phyloP scores from a whole-genome alignment of 306 rosid genomes.

The Rosa rugosa region DNA sequence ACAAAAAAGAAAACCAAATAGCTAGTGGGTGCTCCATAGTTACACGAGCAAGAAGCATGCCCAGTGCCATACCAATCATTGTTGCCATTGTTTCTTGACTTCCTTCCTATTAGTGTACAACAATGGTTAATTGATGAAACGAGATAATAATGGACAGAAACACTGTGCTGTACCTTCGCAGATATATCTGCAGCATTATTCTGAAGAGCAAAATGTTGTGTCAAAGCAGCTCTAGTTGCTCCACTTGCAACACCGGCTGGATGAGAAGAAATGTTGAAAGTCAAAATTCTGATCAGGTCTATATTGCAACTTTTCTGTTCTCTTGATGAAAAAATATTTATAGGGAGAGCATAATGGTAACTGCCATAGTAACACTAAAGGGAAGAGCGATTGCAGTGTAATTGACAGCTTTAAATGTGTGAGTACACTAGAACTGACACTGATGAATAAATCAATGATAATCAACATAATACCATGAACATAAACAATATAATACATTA shows the following conservation, averaged over 20 bases:
- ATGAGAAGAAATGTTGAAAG: constrained; percentile 27
- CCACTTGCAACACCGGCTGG: constrained; percentile 99
- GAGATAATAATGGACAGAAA: constrained; percentile 1
- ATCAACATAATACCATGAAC: not conserved
- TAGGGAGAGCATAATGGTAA: not conserved
- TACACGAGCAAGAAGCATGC: constrained; percentile 81
- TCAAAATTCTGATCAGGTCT: not conserved
- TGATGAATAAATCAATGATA: not conserved
- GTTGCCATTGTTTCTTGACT: constrained; percentile 77
- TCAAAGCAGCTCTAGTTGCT: constrained; percentile 98
- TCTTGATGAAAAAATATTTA: not conserved
- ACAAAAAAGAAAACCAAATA: constrained; percentile 78
- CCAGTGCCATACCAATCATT: constrained; percentile 88
- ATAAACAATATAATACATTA: not conserved
- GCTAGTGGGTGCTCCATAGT: constrained; percentile 71
- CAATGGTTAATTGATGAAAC: constrained; percentile 8
- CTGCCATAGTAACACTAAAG: not conserved
- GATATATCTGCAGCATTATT: constrained; percentile 66
- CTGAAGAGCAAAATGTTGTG: constrained; percentile 93
- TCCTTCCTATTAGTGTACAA: constrained; percentile 47
- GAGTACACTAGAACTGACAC: not conserved
- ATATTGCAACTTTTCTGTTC: not conserved
- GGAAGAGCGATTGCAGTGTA: constrained; percentile 3
- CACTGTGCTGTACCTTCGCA: constrained; percentile 47
- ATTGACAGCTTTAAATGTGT: constrained; percentile 5